Evolutionary conservation across 371 early-diverging fungal genomes (phyloP), one percentile per base, ranked within the genome.

Genomic region (Nematocida sp.): DNA sequence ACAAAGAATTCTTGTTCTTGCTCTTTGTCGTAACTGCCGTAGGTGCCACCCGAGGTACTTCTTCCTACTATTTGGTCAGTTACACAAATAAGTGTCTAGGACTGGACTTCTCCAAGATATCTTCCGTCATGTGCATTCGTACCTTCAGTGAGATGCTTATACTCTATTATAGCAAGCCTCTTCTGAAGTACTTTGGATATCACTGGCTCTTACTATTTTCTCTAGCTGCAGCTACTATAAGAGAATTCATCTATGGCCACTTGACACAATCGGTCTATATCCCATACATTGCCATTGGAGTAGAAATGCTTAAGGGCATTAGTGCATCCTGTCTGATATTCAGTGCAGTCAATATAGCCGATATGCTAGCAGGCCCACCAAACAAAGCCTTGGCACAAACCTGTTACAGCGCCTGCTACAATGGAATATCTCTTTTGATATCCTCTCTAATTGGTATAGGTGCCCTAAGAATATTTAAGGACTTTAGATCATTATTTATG

Each of bases 181-280:
- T 70, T 43, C 43, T 70, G n/a, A 70, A 60, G 53, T 49, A 19
- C 60, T 61, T 70, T 61, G 74, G 74, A 49, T 70, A 70, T 49
- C 45, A 70, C 52, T 70, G 74, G 74, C 62, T 70, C 2, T 47
- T 70, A 5, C 48, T 55, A 7, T 57, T 57, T 31, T 38, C 74
- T 23, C 34, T 70, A n/a, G 7, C 47, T 11, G 74, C 60, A 15
- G 74, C 62, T n/a, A 61, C 74, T 23, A 9, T 70, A 29, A 40
- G 74, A 53, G 74, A 70, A 46, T 70, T 70, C 48, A 70, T 60
- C 48, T 70, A 70, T 55, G 60, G 60, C 3, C 32, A 45, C 15
- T 40, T 70, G 48, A 47, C 74, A 29, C 35, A 47, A 5, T 4
- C 9, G 9, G 7, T 3, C 1, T 48, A 58, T 35, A 60, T 51